phyloP scores from a whole-genome alignment of 495 filamentous ascomycete species.

The Pseudotulostoma volvatum region DNA sequence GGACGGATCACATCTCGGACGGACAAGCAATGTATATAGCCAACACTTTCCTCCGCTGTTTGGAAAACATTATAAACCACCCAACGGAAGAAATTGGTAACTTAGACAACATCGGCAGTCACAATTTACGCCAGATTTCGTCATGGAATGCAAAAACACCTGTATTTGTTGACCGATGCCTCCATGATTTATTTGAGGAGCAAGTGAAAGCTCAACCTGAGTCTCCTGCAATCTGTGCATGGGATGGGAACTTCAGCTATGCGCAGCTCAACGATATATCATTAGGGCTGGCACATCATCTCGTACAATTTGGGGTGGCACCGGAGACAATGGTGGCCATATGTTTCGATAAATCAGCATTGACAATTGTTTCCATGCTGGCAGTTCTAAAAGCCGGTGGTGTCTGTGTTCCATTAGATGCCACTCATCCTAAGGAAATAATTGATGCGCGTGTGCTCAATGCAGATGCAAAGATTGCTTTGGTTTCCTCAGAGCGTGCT shows the following conservation, averaged over 20 bases:
- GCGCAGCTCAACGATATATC: slow-evolving; percentile 31
- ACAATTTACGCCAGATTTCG: slow-evolving; percentile 22
- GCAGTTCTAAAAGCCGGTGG: slow-evolving; percentile 30
- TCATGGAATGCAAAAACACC: slow-evolving; percentile 30
- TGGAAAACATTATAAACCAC: slow-evolving; percentile 26
- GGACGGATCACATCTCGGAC: slow-evolving; percentile 34
- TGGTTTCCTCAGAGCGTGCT: slow-evolving; percentile 26
- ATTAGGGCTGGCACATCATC: slow-evolving; percentile 27
- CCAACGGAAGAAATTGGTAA: slow-evolving; percentile 17
- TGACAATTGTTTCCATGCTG: slow-evolving; percentile 23
- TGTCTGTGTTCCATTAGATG: slow-evolving; percentile 25
- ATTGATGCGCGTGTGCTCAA: slow-evolving; percentile 25
- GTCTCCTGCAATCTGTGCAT: slow-evolving; percentile 24
- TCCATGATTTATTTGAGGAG: slow-evolving; percentile 27
- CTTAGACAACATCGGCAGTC: slow-evolving; percentile 22
- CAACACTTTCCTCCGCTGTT: slow-evolving; percentile 28
- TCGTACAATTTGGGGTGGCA: slow-evolving; percentile 23
- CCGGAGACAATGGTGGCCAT: slow-evolving; percentile 21
- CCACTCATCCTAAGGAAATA: slow-evolving; percentile 8
- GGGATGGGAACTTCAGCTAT: slow-evolving; percentile 37
- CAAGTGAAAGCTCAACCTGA: slow-evolving; percentile 21
- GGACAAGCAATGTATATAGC: slow-evolving; percentile 35
- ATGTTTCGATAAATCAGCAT: slow-evolving; percentile 26
- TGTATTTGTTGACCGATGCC: slow-evolving; percentile 19
- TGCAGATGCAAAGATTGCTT: slow-evolving; percentile 23